These are phyloP conservation scores for Fusarium buharicum DNA, from an alignment of 2,329 filamentous ascomycete genomes.

Conservation along the genomic window DNA sequence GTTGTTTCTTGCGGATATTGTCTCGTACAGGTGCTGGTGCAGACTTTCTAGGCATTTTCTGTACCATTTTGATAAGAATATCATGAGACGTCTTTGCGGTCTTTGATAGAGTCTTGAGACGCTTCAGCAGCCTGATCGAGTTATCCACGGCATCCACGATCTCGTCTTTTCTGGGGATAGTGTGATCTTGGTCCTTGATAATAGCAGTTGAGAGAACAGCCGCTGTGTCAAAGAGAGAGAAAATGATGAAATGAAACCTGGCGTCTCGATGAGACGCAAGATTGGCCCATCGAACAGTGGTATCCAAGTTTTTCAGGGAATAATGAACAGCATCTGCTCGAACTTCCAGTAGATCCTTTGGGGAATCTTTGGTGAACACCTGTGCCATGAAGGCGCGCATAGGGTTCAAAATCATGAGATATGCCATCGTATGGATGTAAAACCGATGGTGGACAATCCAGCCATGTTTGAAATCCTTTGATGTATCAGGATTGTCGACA, in stretches of 20 bases:
- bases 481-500: slow-evolving; percentile 53
- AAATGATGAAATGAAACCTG: slow-evolving; percentile 63
- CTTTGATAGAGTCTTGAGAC: slow-evolving; percentile 47
- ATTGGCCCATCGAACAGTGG: slow-evolving; percentile 55
- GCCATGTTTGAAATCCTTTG: slow-evolving; percentile 52
- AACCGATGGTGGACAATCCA: slow-evolving; percentile 59
- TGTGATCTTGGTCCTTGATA: slow-evolving; percentile 57
- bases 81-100: slow-evolving; percentile 51
- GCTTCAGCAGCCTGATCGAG: slow-evolving; percentile 49
- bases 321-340: slow-evolving; percentile 55
- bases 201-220: slow-evolving; percentile 61
- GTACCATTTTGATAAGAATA: slow-evolving; percentile 47
- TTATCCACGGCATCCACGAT: slow-evolving; percentile 52
- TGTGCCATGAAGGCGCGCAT: slow-evolving; percentile 59
- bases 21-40: slow-evolving; percentile 1
- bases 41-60: slow-evolving; percentile 46
- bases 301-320: slow-evolving; percentile 54
- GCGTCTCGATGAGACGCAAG: slow-evolving; percentile 57
- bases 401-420: slow-evolving; percentile 59
- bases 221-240: slow-evolving; percentile 62
- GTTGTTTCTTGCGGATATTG: slow-evolving; percentile 27
- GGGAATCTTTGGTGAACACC: slow-evolving; percentile 42
- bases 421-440: slow-evolving; percentile 57
- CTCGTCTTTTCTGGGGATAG: slow-evolving; percentile 53
- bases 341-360: slow-evolving; percentile 49